Conservation (phyloP, 2,329 filamentous ascomycete species). For the Colletotrichum chrysophilum region DNA sequence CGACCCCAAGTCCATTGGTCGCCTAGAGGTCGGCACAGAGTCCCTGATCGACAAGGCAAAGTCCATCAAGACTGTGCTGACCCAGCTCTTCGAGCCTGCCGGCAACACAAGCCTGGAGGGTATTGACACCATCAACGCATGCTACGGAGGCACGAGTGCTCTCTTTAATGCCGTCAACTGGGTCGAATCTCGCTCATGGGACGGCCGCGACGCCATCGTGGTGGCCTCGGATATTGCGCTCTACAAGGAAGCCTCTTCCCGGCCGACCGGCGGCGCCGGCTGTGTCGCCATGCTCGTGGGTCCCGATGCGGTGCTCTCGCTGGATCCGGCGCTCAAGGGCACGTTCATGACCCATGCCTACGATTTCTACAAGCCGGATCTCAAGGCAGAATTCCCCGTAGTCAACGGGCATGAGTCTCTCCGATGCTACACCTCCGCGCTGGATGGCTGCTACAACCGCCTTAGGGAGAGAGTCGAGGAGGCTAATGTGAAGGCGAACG, state of each 20-base stretch:
- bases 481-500: constrained; percentile 57
- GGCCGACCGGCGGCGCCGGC: constrained; percentile 81
- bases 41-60: constrained; percentile 89
- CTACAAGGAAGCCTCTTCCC: constrained; percentile 82
- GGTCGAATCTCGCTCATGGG: constrained; percentile 87
- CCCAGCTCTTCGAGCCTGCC: constrained; percentile 77
- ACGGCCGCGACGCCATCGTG: constrained; percentile 81
- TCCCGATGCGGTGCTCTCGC: constrained; percentile 75
- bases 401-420: constrained; percentile 85
- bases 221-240: constrained; percentile 84
- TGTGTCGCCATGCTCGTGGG: constrained; percentile 81
- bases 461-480: constrained; percentile 66
- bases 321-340: constrained; percentile 80
- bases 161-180: constrained; percentile 85
- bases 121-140: constrained; percentile 83
- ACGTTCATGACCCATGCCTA: constrained; percentile 85
- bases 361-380: constrained; percentile 90
- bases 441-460: constrained; percentile 79
- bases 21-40: constrained; percentile 85
- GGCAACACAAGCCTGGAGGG: constrained; percentile 86
- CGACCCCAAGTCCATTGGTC: constrained; percentile 77
- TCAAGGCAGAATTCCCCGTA: constrained; percentile 85
- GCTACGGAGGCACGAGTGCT: constrained; percentile 86
- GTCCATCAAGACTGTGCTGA: constrained; percentile 86
- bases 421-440: constrained; percentile 80